Evolutionary conservation across 2,329 filamentous ascomycete species (phyloP).

Genomic region (Colletotrichum sp.): DNA sequence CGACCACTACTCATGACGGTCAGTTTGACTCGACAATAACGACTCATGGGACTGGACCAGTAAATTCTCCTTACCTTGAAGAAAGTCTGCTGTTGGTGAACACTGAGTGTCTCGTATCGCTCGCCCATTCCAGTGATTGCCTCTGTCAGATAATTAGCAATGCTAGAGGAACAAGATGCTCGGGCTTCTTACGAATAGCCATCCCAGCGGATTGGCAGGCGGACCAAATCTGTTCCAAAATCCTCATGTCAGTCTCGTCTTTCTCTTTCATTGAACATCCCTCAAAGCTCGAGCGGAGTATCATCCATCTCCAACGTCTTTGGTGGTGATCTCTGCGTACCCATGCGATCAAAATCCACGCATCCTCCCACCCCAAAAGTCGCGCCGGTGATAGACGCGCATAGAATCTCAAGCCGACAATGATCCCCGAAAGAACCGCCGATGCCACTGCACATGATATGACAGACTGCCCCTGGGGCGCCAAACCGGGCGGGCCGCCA

Average conservation of each 20-base stretch:
- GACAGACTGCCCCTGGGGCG: background rate
- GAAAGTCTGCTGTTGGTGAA: slow-evolving; percentile 4
- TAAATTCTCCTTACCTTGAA: background rate
- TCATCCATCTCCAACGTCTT: no score
- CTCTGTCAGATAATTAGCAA: background rate
- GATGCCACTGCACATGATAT: background rate
- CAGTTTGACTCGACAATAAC: background rate
- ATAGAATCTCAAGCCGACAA: slow-evolving; percentile 12
- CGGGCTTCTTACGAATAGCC: background rate
- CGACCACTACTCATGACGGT: background rate
- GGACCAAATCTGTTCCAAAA: background rate
- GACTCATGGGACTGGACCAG: background rate
- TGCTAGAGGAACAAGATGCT: no score
- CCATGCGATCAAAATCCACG: slow-evolving; percentile 8
- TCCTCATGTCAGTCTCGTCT: fast-evolving
- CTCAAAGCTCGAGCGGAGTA: background rate
- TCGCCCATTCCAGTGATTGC: background rate
- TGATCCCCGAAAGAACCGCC: background rate
- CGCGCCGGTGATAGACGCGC: background rate
- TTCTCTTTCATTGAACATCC: background rate
- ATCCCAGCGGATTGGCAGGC: background rate
- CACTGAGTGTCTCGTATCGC: background rate
- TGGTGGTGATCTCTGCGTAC: background rate
- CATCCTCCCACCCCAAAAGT: slow-evolving; percentile 12
- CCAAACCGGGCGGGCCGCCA: background rate